Conservation (phyloP, 192 early-diverging fungal genomes). For the Mortierella alpina region DNA sequence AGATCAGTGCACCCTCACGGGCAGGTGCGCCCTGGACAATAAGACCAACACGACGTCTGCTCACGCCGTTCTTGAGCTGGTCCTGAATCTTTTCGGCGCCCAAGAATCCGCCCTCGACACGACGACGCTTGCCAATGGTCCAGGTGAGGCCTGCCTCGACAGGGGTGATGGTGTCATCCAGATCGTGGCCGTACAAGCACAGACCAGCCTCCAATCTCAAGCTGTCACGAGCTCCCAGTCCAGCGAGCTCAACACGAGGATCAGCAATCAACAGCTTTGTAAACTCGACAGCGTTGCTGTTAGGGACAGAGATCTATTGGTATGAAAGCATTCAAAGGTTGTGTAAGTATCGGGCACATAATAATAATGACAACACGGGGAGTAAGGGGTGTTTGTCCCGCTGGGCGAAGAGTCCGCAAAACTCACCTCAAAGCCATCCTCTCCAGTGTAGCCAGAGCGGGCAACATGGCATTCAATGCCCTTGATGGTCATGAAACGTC, state of each 20-base stretch:
- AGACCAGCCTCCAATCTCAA: constrained; percentile 96
- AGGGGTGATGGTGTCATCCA: constrained; percentile 92
- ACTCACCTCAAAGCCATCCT: constrained; percentile 95
- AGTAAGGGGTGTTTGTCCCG: not conserved
- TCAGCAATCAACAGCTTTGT: constrained; percentile 75
- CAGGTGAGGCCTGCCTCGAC: constrained; percentile 94
- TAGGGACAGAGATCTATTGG: constrained; percentile 84
- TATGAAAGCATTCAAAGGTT: not conserved
- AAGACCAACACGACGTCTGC: constrained; percentile 88
- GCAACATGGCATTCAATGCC: constrained; percentile 89
- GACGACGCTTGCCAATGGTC: constrained; percentile 93
- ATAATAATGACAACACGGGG: not conserved
- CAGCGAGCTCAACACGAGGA: constrained; percentile 89
- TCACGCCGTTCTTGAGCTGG: constrained; percentile 85
- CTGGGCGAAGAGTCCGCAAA: not conserved
- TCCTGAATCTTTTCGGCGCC: constrained; percentile 86
- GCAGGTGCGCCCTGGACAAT: constrained; percentile 95
- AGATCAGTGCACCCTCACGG: constrained; percentile 78
- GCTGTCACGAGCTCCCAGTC: constrained; percentile 94
- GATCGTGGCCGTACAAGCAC: constrained; percentile 96
- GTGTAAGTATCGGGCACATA: not conserved
- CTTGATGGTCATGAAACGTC: constrained; percentile 74
- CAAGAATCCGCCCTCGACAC: constrained; percentile 91
- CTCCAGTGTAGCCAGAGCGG: constrained; percentile 98
- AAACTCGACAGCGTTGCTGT: constrained; percentile 73